Evolutionary conservation across 129 eudicot genomes (phyloP), one percentile per base, ranked within the genome.

Genomic region (Oenanthe sinensis): DNA sequence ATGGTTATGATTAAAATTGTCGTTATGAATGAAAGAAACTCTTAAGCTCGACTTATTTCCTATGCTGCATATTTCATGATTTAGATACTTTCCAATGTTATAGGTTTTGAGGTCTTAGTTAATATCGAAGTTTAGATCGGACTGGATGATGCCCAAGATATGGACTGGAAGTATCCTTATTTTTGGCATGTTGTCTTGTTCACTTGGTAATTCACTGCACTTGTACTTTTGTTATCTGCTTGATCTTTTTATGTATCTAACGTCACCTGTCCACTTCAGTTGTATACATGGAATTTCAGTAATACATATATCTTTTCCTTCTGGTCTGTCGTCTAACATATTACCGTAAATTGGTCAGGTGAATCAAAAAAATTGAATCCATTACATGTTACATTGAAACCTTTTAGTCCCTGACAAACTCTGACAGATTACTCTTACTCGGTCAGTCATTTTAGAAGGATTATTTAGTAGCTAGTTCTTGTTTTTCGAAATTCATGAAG

Each of bases 61-160:
- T 77, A 17, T 77, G 45, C 37, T 55, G 39, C n/a, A 12, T 40
- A 54, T 11, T 60, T 43, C 48, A 42, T 40, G 24, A 71, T 73
- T 3, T 43, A 26, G 13, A 7, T 60, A 40, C 71, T 39, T 52
- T 28, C 19, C 10, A 22, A 77, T 43, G 39, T 15, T 77, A 62
- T 45, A 77, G 78, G 47, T 42, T 20, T 74, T 33, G 70, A 78
- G 78, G 65, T 76, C 75, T 78, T 68, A 9, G 58, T 45, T 49
- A 37, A 58, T 12, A 8, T 22, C 30, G 62, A 78, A 77, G 82
- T 45, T n/a, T 72, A 60, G 19, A 39, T 58, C 69, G 67, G 83
- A 74, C 82, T 87, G 17, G 71, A 93, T 90, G 94, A 87, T 80
- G 94, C 86, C 74, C 37, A 79, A 80, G 83, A 86, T 82, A 58